Percentiles rank a stretch among this genome's conserved stretches.
These are phyloP conservation scores for Davidsoniella eucalypti DNA, from an alignment of 2,329 filamentous ascomycete genomes.

Conservation along the genomic window DNA sequence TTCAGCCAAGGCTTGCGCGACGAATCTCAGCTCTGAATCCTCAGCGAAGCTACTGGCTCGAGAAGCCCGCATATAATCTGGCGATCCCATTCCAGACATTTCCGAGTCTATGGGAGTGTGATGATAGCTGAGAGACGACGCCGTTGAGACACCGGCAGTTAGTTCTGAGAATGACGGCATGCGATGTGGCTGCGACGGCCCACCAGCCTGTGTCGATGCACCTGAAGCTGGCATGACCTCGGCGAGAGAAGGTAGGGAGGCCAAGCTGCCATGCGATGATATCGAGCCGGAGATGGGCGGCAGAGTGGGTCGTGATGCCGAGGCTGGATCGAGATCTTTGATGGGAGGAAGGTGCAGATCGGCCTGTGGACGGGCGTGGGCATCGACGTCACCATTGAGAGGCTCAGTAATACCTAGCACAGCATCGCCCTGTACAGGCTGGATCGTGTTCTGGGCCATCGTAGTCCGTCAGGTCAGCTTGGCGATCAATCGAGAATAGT, in stretches of 20 bases:
- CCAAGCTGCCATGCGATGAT: not conserved
- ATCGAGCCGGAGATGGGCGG: constrained; percentile 2
- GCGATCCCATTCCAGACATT: constrained; percentile 11
- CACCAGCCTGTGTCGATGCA: not conserved
- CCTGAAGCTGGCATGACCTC: constrained; percentile 1
- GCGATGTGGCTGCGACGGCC: constrained; percentile 2
- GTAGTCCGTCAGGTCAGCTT: no score
- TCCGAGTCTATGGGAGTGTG: constrained; percentile 12
- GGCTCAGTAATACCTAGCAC: no score
- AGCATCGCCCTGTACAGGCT: no score
- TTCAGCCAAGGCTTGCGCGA: constrained; percentile 12
- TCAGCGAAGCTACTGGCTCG: constrained; percentile 11
- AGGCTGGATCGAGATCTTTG: constrained; percentile 5
- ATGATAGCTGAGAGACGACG: constrained; percentile 8
- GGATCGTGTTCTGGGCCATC: no score
- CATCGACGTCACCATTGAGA: no score
- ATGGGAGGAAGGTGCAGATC: constrained; percentile 9
- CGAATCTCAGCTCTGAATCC: constrained; percentile 11
- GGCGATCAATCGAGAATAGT: no score
- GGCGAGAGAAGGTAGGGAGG: constrained; percentile 6
- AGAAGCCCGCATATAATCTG: constrained; percentile 8
- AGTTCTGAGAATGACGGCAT: constrained; percentile 9
- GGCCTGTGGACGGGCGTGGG: not conserved
- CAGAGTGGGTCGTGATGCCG: not conserved
- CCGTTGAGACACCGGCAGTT: constrained; percentile 2